Evolutionary conservation across 495 filamentous ascomycete species (phyloP), one percentile per base, ranked within the genome.

Genomic region (Jackrogersella multiformis): DNA sequence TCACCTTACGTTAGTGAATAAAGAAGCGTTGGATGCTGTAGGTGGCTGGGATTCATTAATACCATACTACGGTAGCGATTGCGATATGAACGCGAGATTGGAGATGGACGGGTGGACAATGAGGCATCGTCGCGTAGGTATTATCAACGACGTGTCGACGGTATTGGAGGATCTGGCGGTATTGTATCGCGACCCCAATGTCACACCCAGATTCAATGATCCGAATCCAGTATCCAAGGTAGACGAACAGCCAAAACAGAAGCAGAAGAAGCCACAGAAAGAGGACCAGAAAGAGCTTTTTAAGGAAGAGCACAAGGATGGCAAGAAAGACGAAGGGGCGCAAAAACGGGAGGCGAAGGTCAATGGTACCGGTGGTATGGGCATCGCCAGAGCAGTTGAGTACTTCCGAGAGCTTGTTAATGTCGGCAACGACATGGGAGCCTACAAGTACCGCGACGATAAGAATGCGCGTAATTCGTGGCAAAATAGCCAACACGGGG

Each of bases 11-110:
- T 67, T 86, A 9, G 80, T 86, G 20, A 82, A 84, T 44, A 78
- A 78, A 36, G 62, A 69, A 26, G 77, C 82, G 3, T 77, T 83
- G 26, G 80, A 82, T 44, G 79, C 81, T 21, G 78, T 88, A 2
- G 86, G 86, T 4, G 86, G 80, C 0, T 89, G 86, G 86, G 86
- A 89, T 61, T 81, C 82, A 0, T 51, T 85, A 65, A 87, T 89
- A 15, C 86, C 86, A 1, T 88, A 86, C 56, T 88, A 88, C 49
- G 77, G 75, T 35, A 86, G 85, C 5, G 85, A 88, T 42, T 88
- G 86, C 67, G 86, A 89, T 51, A 85, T 88, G 80, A 81, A 87
- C 62, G 79, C 79, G 24, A 75, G 82, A 20, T 49, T 85, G 1
- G 73, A 75, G 49, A 84, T 84, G 82, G 75, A 69, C n/a, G 75